These are phyloP conservation scores for Zasmidium angulare DNA, from an alignment of 2,329 filamentous ascomycete species.

Conservation along the genomic window DNA sequence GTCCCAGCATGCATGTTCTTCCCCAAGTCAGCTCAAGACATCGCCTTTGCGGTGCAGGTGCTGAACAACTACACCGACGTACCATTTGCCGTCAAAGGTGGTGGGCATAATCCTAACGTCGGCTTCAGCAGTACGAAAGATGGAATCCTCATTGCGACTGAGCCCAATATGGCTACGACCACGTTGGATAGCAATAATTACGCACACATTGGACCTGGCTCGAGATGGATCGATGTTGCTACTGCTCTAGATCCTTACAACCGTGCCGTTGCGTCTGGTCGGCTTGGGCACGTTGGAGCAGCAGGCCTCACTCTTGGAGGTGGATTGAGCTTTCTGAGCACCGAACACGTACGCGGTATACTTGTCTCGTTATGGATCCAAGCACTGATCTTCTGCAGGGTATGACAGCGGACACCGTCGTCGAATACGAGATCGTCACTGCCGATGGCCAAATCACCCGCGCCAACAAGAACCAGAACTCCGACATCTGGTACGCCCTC, in stretches of 20 bases:
- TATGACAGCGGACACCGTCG: slow-evolving; percentile 30
- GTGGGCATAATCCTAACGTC: slow-evolving; percentile 50
- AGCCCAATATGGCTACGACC: slow-evolving; percentile 42
- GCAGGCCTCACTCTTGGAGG: slow-evolving; percentile 33
- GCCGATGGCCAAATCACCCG: slow-evolving; percentile 25
- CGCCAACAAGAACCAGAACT: slow-evolving; percentile 25
- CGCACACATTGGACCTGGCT: slow-evolving; percentile 30
- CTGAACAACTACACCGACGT: slow-evolving; percentile 49
- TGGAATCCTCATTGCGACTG: slow-evolving; percentile 46
- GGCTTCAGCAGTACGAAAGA: slow-evolving; percentile 48
- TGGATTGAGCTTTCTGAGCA: slow-evolving; percentile 27
- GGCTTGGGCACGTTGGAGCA: slow-evolving; percentile 28
- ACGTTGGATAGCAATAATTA: slow-evolving; percentile 32
- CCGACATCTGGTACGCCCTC: slow-evolving; percentile 29
- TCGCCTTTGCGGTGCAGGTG: slow-evolving; percentile 53
- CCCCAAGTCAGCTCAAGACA: slow-evolving; percentile 52
- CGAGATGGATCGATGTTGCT: slow-evolving; percentile 26
- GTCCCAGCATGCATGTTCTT: slow-evolving; percentile 35
- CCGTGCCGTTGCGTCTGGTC: slow-evolving; percentile 24
- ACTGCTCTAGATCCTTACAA: slow-evolving; percentile 22
- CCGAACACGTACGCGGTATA: slow-evolving; percentile 30
- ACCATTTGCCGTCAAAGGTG: slow-evolving; percentile 57
- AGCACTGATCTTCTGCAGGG: slow-evolving; percentile 13
- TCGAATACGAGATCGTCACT: slow-evolving; percentile 33
- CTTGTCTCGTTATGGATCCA: not conserved